These are phyloP conservation scores for Isochrysis galbana DNA, from an alignment of 78 protist species.

Conservation along the genomic window DNA sequence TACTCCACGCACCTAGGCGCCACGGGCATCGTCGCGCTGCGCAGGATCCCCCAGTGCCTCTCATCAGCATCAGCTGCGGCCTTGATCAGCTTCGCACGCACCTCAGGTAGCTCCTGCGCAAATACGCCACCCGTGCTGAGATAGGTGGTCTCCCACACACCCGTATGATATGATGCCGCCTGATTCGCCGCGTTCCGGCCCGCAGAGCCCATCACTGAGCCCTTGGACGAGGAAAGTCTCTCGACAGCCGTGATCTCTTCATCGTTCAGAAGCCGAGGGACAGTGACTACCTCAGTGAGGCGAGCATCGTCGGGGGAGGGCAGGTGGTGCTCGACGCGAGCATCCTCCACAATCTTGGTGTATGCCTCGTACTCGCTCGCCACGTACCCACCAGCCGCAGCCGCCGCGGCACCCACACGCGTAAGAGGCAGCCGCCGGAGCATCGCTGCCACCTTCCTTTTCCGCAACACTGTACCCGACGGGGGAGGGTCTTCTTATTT, in stretches of 20 bases:
- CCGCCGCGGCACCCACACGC: too few relatives aligned
- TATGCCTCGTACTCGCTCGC: too few relatives aligned
- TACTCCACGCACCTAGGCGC: not conserved
- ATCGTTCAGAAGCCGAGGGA: constrained; percentile 89
- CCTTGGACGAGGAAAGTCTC: constrained; percentile 71
- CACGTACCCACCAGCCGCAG: too few relatives aligned
- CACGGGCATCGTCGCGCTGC: not conserved
- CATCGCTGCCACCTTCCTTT: too few relatives aligned
- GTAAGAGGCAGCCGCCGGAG: too few relatives aligned
- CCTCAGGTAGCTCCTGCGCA: not conserved
- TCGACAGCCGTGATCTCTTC: constrained; percentile 91
- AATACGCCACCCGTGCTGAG: not conserved
- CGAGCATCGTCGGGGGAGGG: constrained; percentile 93
- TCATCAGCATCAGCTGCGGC: not conserved
- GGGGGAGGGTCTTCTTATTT: constrained; percentile 89
- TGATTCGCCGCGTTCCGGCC: not conserved
- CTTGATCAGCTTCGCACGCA: not conserved
- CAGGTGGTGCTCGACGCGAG: constrained; percentile 64
- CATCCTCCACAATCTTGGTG: constrained; percentile 57
- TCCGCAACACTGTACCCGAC: too few relatives aligned
- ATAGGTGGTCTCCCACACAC: not conserved
- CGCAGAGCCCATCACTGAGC: constrained; percentile 63
- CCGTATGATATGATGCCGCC: not conserved
- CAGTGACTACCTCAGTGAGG: constrained; percentile 93
- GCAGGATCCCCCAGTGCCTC: not conserved